These are phyloP conservation scores for Thamnidium elegans DNA, from an alignment of 192 early-diverging fungal genomes.

Conservation along the genomic window DNA sequence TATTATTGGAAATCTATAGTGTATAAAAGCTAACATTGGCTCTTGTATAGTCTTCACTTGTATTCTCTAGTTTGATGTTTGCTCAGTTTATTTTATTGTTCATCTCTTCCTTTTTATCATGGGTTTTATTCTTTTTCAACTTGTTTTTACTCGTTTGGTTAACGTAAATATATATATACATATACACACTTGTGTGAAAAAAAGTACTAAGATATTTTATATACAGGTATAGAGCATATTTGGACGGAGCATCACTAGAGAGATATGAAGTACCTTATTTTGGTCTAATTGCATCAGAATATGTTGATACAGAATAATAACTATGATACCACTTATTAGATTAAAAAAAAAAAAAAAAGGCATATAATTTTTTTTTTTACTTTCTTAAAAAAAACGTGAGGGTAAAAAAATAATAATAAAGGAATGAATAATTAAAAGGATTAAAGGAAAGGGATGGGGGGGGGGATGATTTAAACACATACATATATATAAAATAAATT, in stretches of 20 bases:
- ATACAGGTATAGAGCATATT: conserved; percentile 65
- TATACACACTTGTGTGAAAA: not conserved
- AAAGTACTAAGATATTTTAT: not conserved
- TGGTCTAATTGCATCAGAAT: conserved; percentile 59
- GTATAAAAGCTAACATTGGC: not conserved
- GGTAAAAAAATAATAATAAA: no score
- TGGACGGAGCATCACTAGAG: conserved; percentile 66
- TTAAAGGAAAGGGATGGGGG: no score
- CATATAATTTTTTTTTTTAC: no score
- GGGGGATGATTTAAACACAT: no score
- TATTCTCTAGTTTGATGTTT: conserved; percentile 31
- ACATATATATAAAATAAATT: no score
- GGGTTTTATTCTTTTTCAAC: conserved; percentile 44
- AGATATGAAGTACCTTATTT: conserved; percentile 69
- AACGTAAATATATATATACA: conserved; percentile 34
- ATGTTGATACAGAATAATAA: conserved; percentile 67
- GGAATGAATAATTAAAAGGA: no score
- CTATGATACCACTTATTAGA: not conserved
- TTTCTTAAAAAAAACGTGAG: no score
- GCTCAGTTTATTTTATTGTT: conserved; percentile 49
- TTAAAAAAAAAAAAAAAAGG: no score
- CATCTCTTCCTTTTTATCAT: conserved; percentile 41
- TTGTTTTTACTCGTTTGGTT: conserved; percentile 41
- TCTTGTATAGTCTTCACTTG: conserved; percentile 33
- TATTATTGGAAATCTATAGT: not conserved